Evolutionary conservation across 1,139 yeast genomes (phyloP), one percentile per base, ranked within the genome.

Genomic region (Lodderomyces theae): DNA sequence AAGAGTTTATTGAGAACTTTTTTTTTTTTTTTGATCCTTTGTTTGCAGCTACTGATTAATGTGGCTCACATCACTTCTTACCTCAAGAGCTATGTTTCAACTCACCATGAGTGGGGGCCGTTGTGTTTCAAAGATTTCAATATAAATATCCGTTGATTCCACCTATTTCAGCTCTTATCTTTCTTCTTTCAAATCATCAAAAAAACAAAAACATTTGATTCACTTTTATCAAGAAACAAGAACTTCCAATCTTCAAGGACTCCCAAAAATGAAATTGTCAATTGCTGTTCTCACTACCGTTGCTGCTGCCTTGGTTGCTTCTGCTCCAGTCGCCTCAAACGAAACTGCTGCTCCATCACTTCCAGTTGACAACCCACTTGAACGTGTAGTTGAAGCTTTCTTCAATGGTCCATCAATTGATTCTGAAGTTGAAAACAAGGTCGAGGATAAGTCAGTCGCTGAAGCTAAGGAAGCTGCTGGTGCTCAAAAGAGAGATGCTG

Each of bases 191-290:
- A 13, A 22, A 36, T 30, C 30, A 29, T 30, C 34, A 21, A 30
- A 24, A 23, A 37, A 28, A 30, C n/a, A 24, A 24, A 5, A 4
- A 24, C 26, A 8, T 9, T 33, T 32, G 26, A 7, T 12, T 13
- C 21, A 23, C 35, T 24, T 17, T 32, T 19, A 7, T 31, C 33
- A 24, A 15, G 16, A 25, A 12, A 25, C 40, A 38, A 31, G 13
- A 33, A 19, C 31, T 24, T 15, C 24, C 21, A 37, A 35, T 10
- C n/a, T 17, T 15, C 26, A 17, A 22, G n/a, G 16, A 18, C 35
- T 17, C 21, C 23, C 22, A 22, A 36, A 17, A 21, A 48, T 48
- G 51, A 46, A 25, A 39, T 41, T 48, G 21, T 45, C 51, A 9
- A 38, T 38, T 29, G 34, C 44, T 34, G 42, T 46, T 32, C 35